Evolutionary conservation across 768 basidiomycete species (phyloP), one percentile per base, ranked within the genome.

Genomic region (Pleurotus djamor): DNA sequence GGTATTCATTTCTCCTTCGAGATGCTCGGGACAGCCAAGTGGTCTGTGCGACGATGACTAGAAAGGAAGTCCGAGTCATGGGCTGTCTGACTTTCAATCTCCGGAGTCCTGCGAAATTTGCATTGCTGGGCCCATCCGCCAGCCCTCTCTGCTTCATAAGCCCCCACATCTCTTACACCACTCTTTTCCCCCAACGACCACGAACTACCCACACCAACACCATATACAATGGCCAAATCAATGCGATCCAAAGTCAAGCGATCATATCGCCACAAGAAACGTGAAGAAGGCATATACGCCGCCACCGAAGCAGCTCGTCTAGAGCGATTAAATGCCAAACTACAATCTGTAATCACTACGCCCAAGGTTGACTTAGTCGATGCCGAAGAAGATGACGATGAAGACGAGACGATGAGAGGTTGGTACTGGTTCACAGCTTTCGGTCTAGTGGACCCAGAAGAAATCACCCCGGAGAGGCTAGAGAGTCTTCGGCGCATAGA

Each of bases 171-270:
- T 28, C 21, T 1, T 28, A 28, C 13, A 41, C 14, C 17, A 38
- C 38, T 36, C 16, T n/a, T 37, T 35, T 13, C 21, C 49, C 36
- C 17, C 10, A 21, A 47, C 54, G 28, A 44, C 34, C 32, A 49
- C 12, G 48, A 17, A 58, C 14, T 57, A 50, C 21, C 21, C 21
- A 37, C 21, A 41, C 50, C 34, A 34, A 57, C 49, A 58, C 37
- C 33, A 14, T 35, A 33, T 49, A 55, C 51, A 63, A 92, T 94
- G 92, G 92, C 89, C 45, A 94, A 94, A 79, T 92, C 91, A 47
- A 80, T 84, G 43, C 79, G 92, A 67, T 91, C 91, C 5, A 94
- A 94, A 74, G 80, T 83, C 50, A 94, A 94, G 69, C 88, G 92
- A 34, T 74, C 82, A 12, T 91, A 84, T 72, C 88, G 92, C 64